Evolutionary conservation across 2,329 filamentous ascomycete genomes (phyloP), one percentile per base, ranked within the genome.

Genomic region (Fusarium paranaense): DNA sequence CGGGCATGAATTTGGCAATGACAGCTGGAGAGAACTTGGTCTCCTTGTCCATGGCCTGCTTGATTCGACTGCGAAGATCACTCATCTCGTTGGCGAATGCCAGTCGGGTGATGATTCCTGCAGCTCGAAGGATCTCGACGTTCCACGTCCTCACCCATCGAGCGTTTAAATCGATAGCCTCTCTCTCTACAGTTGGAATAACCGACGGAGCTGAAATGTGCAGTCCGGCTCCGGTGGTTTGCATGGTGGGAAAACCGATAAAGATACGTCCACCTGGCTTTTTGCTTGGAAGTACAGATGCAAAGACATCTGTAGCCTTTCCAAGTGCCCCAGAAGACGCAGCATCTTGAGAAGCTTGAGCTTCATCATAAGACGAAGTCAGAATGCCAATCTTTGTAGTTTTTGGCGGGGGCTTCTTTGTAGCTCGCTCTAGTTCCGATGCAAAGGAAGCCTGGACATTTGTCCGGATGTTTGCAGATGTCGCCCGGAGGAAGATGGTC

Each of bases 101-200:
- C 72, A 99, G 90, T 59, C 97, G 91, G 69, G 95, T 94, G 73
- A 97, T 92, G 74, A 99, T 95, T 45, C 97, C 97, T 20, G 96
- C 94, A 33, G 95, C 94, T 50, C 96, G 91, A 42, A 99, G 87
- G 87, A 99, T 94, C 81, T 98, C 97, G 25, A 94, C 88, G 78
- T 99, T 99, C 97, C 97, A 99, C 18, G 92, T 95, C 71, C 95
- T 92, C 18, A 99, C 96, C 87, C 95, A 98, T 65, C 95, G 91
- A 18, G 97, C 97, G 81, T 99, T 98, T 72, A 99, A 87, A 82
- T 99, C 97, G 67, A 99, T 98, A 63, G 95, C 97, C 81, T 99
- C 97, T 80, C 97, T 91, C 83, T 99, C 97, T 3, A 99, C 97
- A 0, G 97, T 99, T 0, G 97, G 97, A 66, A 99, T 99, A 16